A percentile compares a stretch with the other conserved stretches of the same genome.
Evolutionary conservation across 257 asterid species (phyloP).

Genomic region (Eustoma russellianum): DNA sequence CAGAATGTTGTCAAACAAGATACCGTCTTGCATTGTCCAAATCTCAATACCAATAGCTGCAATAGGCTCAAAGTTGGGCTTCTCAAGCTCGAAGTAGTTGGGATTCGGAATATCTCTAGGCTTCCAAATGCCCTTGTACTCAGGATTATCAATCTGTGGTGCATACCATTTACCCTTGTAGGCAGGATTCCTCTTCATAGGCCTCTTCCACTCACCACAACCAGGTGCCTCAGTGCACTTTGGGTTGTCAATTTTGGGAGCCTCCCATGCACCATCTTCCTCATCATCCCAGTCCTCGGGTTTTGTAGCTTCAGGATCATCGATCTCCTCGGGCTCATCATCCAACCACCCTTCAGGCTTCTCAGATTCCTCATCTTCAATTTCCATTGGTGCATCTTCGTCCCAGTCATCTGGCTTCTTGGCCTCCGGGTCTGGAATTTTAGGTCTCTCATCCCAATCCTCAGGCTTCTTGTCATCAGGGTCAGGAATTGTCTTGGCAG

Average conservation of each 20-base stretch:
- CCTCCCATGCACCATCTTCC: conserved; percentile 99
- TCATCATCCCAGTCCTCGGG: conserved; percentile 99
- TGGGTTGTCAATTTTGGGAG: conserved; percentile 80
- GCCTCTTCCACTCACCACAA: conserved; percentile 95
- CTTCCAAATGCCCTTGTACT: conserved; percentile 94
- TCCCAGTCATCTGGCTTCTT: conserved; percentile 97
- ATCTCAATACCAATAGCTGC: conserved; percentile 96
- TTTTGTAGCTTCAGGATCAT: conserved; percentile 86
- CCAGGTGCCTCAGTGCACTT: conserved; percentile 83
- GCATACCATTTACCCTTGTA: conserved; percentile 93
- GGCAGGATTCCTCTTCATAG: conserved; percentile 75
- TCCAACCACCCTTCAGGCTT: conserved; percentile 99
- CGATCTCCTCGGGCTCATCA: conserved; percentile 94
- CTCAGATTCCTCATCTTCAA: conserved; percentile 75
- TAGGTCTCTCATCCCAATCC: conserved; percentile 95
- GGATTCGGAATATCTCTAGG: conserved; percentile 80
- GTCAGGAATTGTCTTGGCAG: conserved; percentile 84
- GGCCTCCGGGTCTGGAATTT: conserved; percentile 91
- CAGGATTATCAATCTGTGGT: conserved; percentile 80
- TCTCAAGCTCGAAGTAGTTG: conserved; percentile 63
- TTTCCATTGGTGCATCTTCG: conserved; percentile 87
- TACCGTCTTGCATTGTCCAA: conserved; percentile 98
- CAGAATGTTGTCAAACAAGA: conserved; percentile 80
- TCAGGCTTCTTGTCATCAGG: conserved; percentile 96
- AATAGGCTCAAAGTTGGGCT: conserved; percentile 79